A percentile compares a stretch with the other conserved stretches of the same genome.
phyloP scores from a whole-genome alignment of 2,329 filamentous ascomycete genomes.

The Aspergillus clavatus region DNA sequence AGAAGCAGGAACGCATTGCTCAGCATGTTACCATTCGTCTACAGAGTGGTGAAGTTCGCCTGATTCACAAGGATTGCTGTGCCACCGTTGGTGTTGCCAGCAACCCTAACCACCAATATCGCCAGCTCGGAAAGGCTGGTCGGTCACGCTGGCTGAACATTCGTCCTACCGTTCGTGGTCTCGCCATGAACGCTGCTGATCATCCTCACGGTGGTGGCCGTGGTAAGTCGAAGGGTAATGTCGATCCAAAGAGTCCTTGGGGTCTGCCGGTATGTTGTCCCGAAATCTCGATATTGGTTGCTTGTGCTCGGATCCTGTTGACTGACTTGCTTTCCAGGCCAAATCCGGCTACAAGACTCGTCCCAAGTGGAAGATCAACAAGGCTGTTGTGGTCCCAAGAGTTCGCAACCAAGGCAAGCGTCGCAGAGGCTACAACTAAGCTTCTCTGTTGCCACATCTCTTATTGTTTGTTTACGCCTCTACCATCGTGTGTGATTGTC shows the following conservation, averaged over 20 bases:
- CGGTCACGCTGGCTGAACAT: slow-evolving; percentile 91
- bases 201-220: slow-evolving; percentile 98
- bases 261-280: slow-evolving; percentile 73
- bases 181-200: slow-evolving; percentile 98
- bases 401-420: slow-evolving; percentile 89
- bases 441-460: slow-evolving; percentile 3
- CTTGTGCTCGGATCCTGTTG: slow-evolving; percentile 7
- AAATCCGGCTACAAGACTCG: slow-evolving; percentile 78
- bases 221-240: slow-evolving; percentile 98
- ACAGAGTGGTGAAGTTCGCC: slow-evolving; percentile 87
- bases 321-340: slow-evolving; percentile 35
- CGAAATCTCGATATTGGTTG: slow-evolving; percentile 1
- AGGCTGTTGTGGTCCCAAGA: slow-evolving; percentile 78
- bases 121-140: slow-evolving; percentile 90
- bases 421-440: slow-evolving; percentile 58
- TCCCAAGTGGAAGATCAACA: slow-evolving; percentile 83
- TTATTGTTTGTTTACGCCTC: slow-evolving; percentile 6
- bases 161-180: slow-evolving; percentile 88
- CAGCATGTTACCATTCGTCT: slow-evolving; percentile 79
- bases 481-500: slow-evolving; percentile 1
- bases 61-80: slow-evolving; percentile 85
- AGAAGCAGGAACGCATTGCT: slow-evolving; percentile 55
- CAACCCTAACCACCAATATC: slow-evolving; percentile 87
- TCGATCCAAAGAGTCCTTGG: slow-evolving; percentile 93
- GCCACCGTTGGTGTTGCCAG: slow-evolving; percentile 92